phyloP scores from a whole-genome alignment of 148 eudicot genomes.

The Nepenthes gracilis region DNA sequence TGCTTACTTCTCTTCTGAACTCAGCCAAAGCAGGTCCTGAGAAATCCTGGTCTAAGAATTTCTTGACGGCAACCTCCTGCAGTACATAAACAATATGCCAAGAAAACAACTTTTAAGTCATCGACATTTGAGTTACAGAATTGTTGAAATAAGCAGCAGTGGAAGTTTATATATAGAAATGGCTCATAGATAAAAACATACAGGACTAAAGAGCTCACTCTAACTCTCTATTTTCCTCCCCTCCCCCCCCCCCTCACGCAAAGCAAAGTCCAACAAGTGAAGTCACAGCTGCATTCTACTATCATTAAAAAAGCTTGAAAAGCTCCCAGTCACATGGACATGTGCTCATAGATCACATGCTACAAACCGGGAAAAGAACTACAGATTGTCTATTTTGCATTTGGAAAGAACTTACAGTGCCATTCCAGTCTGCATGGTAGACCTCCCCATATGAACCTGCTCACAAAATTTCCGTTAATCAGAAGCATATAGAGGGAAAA shows the following conservation, averaged over 20 bases:
- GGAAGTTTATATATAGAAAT: no score
- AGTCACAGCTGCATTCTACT: no score
- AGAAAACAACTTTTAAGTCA: background rate
- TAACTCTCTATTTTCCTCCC: no score
- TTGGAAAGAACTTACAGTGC: slow-evolving; percentile 55
- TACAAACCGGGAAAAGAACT: background rate
- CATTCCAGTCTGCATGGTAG: slow-evolving; percentile 98
- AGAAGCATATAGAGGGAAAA: background rate
- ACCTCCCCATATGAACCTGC: slow-evolving; percentile 98
- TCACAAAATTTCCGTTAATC: background rate
- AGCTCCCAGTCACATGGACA: no score
- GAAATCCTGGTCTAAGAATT: slow-evolving; percentile 97
- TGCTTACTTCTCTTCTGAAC: slow-evolving; percentile 88
- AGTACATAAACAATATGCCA: slow-evolving; percentile 11
- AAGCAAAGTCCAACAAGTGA: no score
- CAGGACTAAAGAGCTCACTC: no score
- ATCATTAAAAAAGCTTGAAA: no score
- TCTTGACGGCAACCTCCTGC: slow-evolving; percentile 99
- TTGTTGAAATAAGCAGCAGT: background rate
- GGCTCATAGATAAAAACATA: no score
- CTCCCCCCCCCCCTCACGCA: no score
- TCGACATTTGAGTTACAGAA: no score
- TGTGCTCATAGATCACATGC: no score
- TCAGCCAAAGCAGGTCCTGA: slow-evolving; percentile 97
- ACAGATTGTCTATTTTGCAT: background rate